phyloP scores from a whole-genome alignment of 1,284 basidiomycete genomes.

The Rhizoctonia solani region DNA sequence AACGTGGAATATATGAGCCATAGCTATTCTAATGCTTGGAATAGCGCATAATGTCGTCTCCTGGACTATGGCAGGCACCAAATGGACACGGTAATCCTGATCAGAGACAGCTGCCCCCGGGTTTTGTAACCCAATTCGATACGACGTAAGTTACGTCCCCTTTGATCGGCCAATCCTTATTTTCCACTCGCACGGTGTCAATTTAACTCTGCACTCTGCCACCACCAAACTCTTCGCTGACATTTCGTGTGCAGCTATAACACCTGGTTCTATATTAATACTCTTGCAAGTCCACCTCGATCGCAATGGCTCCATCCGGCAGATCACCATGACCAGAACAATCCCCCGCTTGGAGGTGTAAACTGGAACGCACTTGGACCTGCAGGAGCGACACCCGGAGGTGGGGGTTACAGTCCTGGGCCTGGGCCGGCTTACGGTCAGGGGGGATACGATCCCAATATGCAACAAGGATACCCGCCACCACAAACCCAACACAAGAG shows the following conservation, averaged over 20 bases:
- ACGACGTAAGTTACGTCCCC: neutral
- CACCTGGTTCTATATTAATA: slow-evolving; percentile 29
- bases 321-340: slow-evolving; percentile 29
- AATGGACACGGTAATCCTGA: slow-evolving; percentile 27
- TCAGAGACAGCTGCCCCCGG: slow-evolving; percentile 10
- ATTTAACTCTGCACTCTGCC: too few relatives aligned
- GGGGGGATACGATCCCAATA: neutral
- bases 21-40: neutral
- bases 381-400: neutral
- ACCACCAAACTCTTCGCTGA: too few relatives aligned
- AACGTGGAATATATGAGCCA: slow-evolving; percentile 1
- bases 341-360: slow-evolving; percentile 19
- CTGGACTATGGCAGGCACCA: slow-evolving; percentile 22
- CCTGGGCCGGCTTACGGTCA: neutral
- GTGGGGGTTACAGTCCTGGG: neutral
- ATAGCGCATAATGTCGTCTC: slow-evolving; percentile 14
- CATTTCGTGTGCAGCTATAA: slow-evolving; percentile 1
- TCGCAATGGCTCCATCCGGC: slow-evolving; percentile 22
- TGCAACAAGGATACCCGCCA: slow-evolving; percentile 6
- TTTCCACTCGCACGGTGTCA: neutral
- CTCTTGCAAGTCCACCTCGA: slow-evolving; percentile 1
- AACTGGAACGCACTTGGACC: slow-evolving; percentile 18
- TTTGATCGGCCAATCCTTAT: neutral
- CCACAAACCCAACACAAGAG: slow-evolving; percentile 5
- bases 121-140: slow-evolving; percentile 23